Conservation (phyloP, 805 yeast genomes). For the Komagataella phaffii region DNA sequence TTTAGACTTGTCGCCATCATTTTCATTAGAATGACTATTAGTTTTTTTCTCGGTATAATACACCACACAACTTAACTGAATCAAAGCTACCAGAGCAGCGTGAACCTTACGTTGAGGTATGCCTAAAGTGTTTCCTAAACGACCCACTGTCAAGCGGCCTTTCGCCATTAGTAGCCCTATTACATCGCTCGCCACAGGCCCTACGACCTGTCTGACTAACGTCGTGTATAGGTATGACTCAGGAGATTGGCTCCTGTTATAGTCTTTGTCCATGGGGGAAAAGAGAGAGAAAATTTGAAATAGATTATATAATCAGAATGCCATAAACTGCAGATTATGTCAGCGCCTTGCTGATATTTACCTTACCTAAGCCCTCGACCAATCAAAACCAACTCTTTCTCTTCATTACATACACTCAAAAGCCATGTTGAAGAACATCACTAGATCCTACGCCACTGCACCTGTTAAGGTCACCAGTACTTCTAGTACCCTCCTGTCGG, state of each 20-base stretch:
- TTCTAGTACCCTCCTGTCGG: conserved; percentile 35
- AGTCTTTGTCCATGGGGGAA: neutral
- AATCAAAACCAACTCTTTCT: neutral
- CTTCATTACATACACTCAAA: conserved; percentile 1
- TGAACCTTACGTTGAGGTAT: conserved; percentile 40
- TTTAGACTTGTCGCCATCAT: conserved; percentile 16
- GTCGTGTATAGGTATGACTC: conserved; percentile 44
- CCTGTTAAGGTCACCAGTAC: conserved; percentile 25
- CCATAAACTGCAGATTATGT: neutral
- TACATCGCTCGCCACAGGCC: conserved; percentile 60
- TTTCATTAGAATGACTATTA: neutral
- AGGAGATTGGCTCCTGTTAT: conserved; percentile 45
- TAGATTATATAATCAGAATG: neutral
- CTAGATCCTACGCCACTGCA: conserved; percentile 21
- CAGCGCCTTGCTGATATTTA: neutral
- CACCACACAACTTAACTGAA: conserved; percentile 67
- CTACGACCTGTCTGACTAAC: conserved; percentile 41
- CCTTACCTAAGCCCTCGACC: neutral
- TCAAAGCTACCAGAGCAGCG: conserved; percentile 56
- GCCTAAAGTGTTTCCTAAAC: conserved; percentile 31
- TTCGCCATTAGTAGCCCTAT: conserved; percentile 47
- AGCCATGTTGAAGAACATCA: conserved; percentile 16
- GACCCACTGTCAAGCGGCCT: conserved; percentile 50
- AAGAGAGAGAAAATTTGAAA: neutral
- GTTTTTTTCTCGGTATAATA: conserved; percentile 29